Evolutionary conservation across 1,284 basidiomycete species (phyloP).

Genomic region (Flammula alnicola): DNA sequence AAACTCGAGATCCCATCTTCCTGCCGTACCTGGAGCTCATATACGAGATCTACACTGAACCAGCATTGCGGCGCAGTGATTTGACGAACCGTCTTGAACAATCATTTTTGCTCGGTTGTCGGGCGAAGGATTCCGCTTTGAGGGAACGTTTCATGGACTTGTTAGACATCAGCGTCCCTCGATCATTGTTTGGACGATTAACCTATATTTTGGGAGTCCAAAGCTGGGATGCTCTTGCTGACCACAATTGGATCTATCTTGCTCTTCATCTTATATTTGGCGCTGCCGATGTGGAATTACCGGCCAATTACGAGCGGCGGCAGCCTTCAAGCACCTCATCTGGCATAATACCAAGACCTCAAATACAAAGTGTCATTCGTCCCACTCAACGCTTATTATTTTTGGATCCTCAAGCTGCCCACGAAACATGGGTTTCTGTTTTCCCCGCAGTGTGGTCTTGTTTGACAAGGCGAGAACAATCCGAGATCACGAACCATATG

Average conservation of each 20-base stretch:
- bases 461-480: constrained; percentile 86
- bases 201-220: constrained; percentile 94
- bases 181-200: constrained; percentile 81
- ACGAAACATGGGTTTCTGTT: constrained; percentile 88
- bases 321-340: constrained; percentile 34
- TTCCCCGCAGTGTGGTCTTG: constrained; percentile 93
- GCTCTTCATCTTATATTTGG: constrained; percentile 91
- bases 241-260: constrained; percentile 95
- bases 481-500: constrained; percentile 88
- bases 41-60: constrained; percentile 93
- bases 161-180: constrained; percentile 88
- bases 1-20: constrained; percentile 78
- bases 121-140: constrained; percentile 80
- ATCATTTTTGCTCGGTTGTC: constrained; percentile 92
- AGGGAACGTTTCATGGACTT: constrained; percentile 91
- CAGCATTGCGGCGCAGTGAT: constrained; percentile 87
- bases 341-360: constrained; percentile 50
- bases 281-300: constrained; percentile 71
- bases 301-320: constrained; percentile 44
- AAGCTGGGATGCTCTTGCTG: constrained; percentile 93
- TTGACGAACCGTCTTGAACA: constrained; percentile 93
- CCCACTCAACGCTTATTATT: constrained; percentile 88
- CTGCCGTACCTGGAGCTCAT: constrained; percentile 90
- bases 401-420: constrained; percentile 78
- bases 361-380: constrained; percentile 66